These are phyloP conservation scores for Saturnispora sanitii DNA, from an alignment of 805 yeast species.

Conservation along the genomic window DNA sequence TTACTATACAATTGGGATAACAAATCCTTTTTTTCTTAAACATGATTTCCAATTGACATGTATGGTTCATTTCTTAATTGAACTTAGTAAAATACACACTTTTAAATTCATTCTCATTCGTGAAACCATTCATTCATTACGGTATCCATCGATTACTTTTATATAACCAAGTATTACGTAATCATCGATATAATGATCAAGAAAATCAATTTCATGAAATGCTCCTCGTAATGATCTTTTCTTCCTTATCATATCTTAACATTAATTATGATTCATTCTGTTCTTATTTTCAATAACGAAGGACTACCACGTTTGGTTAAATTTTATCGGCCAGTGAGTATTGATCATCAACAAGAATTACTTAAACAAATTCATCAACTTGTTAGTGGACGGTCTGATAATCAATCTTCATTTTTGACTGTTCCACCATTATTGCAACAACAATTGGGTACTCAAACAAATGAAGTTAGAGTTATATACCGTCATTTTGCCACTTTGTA, in stretches of 20 bases:
- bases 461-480: conserved; percentile 80
- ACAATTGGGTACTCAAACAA: conserved; percentile 36
- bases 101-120: no score
- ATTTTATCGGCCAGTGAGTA: conserved; percentile 86
- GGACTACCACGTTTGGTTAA: conserved; percentile 84
- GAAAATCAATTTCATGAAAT: no score
- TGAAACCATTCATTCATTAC: no score
- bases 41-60: no score
- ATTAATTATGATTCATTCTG: conserved; percentile 21
- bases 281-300: conserved; percentile 54
- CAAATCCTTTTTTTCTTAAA: no score
- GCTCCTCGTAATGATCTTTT: no score
- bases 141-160: no score
- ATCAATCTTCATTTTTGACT: conserved; percentile 81
- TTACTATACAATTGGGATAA: no score
- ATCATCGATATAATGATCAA: no score
- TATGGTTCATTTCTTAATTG: no score
- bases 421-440: conserved; percentile 60
- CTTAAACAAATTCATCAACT: conserved; percentile 75
- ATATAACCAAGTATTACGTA: no score
- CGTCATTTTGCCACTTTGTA: conserved; percentile 93
- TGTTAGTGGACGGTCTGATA: conserved; percentile 57
- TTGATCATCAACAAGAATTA: conserved; percentile 69
- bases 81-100: no score
- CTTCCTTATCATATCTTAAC: not conserved